A percentile compares a stretch with the other conserved stretches of the same genome.
These are phyloP conservation scores for Astrephomene gubernaculifera DNA, from an alignment of 139 green algal species.

Conservation along the genomic window DNA sequence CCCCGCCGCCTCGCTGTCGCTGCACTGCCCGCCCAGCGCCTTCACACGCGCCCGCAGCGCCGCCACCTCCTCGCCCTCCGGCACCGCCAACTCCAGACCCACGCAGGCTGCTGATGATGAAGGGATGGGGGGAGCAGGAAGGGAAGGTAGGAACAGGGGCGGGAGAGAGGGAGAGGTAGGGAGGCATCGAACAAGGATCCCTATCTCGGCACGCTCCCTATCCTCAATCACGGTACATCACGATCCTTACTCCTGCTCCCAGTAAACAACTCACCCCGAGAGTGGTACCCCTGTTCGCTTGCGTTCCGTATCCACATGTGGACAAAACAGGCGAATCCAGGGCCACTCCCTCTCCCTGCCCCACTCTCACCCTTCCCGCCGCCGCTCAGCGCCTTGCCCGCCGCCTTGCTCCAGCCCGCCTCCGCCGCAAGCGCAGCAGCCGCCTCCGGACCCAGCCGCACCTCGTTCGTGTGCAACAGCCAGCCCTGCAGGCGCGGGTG, in stretches of 20 bases:
- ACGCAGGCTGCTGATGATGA: slow-evolving; percentile 1
- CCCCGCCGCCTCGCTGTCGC: not conserved
- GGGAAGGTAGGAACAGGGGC: not conserved
- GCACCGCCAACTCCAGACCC: slow-evolving; percentile 31
- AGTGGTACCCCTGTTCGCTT: too few relatives aligned
- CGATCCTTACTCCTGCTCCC: not conserved
- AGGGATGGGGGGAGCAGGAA: not conserved
- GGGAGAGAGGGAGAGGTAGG: not conserved
- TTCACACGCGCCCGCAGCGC: not conserved
- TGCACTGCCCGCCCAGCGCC: slow-evolving; percentile 13
- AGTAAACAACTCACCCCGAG: too few relatives aligned
- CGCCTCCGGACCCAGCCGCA: not conserved
- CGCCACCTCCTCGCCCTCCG: not conserved
- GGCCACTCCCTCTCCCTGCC: not conserved
- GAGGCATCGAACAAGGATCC: not conserved
- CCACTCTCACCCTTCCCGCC: not conserved
- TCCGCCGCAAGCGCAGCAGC: slow-evolving; percentile 5
- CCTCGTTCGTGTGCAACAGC: slow-evolving; percentile 30
- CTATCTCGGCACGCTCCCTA: not conserved
- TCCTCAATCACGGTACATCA: not conserved
- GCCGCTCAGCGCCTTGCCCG: not conserved
- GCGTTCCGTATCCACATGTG: too few relatives aligned
- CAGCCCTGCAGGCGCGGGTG: slow-evolving; percentile 1
- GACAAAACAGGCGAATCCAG: too few relatives aligned
- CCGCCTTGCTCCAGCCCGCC: not conserved